These are phyloP conservation scores for Mallotus nudiflorus DNA, from an alignment of 345 rosid genomes.

Conservation along the genomic window DNA sequence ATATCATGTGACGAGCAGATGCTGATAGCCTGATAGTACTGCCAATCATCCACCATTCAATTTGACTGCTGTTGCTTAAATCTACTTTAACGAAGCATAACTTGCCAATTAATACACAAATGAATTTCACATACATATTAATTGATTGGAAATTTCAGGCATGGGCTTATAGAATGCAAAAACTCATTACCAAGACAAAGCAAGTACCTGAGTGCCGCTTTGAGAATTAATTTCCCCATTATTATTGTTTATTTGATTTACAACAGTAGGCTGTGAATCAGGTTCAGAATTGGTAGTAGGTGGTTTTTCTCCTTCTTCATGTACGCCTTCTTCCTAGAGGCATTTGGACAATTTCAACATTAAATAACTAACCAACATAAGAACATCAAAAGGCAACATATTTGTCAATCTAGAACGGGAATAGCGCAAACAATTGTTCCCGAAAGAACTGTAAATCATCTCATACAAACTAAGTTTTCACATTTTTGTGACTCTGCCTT, in stretches of 20 bases:
- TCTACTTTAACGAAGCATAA: background rate
- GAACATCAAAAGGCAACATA: no score
- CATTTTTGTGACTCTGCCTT: no score
- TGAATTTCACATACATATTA: background rate
- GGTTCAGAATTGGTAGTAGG: constrained; percentile 35
- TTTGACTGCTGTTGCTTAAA: background rate
- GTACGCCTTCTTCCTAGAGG: constrained; percentile 45
- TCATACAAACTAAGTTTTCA: no score
- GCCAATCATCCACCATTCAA: background rate
- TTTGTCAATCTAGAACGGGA: no score
- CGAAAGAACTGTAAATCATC: no score
- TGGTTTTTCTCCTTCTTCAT: constrained; percentile 46
- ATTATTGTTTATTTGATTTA: constrained; percentile 34
- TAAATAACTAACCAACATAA: no score
- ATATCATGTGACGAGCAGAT: background rate
- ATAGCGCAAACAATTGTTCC: no score
- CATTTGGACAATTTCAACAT: constrained; percentile 7
- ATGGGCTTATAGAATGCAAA: background rate
- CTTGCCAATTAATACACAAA: background rate
- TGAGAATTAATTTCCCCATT: constrained; percentile 43
- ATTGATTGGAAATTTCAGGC: background rate
- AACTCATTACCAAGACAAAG: background rate
- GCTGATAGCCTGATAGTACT: background rate
- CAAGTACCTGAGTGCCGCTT: constrained; percentile 53
- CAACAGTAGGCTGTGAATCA: constrained; percentile 42